phyloP scores from a whole-genome alignment of 495 filamentous ascomycete species.

The Hypoxylon subgilvum region DNA sequence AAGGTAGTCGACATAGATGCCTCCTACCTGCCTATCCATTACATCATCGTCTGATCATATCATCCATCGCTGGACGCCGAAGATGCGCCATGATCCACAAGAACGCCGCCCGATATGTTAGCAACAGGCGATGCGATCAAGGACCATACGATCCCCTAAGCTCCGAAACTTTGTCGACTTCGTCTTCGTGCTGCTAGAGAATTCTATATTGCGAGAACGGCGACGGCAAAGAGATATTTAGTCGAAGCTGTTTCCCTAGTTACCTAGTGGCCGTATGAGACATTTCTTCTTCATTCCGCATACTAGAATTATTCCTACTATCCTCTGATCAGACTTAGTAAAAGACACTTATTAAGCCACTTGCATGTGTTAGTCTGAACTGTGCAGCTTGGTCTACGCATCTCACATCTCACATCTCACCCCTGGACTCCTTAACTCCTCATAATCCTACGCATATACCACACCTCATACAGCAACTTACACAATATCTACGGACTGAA shows the following conservation, averaged over 20 bases:
- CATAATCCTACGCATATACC: neutral
- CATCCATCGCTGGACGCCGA: conserved; percentile 34
- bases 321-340: neutral
- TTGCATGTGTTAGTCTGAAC: neutral
- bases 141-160: conserved; percentile 33
- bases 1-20: neutral
- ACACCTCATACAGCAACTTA: neutral
- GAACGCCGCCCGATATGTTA: conserved; percentile 32
- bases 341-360: neutral
- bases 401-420: neutral
- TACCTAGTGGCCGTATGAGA: neutral
- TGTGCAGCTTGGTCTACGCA: neutral
- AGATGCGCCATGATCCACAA: conserved; percentile 36
- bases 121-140: conserved; percentile 32
- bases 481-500: no score
- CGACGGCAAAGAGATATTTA: conserved; percentile 18
- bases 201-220: conserved; percentile 16
- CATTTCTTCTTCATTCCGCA: conserved; percentile 8
- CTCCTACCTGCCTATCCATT: conserved; percentile 29
- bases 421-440: neutral
- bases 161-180: conserved; percentile 8
- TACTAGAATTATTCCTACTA: neutral
- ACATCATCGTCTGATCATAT: conserved; percentile 36
- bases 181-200: no score
- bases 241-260: neutral